phyloP scores from a whole-genome alignment of 75 land plant genomes.

The Chamaecyparis obtusa region DNA sequence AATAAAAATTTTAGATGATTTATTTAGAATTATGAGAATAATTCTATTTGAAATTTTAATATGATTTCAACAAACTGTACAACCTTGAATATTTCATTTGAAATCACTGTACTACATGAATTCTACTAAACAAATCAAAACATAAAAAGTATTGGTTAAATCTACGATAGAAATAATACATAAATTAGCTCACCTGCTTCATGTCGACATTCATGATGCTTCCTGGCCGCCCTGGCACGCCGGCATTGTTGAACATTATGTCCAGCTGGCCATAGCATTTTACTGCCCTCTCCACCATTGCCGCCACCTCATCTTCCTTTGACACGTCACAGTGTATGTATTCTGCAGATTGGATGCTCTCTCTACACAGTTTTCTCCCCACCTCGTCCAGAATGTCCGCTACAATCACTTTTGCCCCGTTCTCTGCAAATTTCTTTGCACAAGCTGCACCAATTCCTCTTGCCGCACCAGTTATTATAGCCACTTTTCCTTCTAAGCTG shows the following conservation, averaged over 20 bases:
- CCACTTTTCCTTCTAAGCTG: slow-evolving; percentile 13
- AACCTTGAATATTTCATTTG: too few species aligned
- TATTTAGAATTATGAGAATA: too few species aligned
- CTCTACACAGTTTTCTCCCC: not conserved
- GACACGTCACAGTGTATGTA: slow-evolving; percentile 28
- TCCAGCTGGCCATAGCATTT: slow-evolving; percentile 13
- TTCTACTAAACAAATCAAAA: too few species aligned
- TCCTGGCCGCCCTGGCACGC: slow-evolving; percentile 6
- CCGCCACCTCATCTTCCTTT: slow-evolving; percentile 14
- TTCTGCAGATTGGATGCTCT: not conserved
- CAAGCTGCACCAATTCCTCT: slow-evolving; percentile 14
- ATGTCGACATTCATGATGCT: not conserved
- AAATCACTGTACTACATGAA: too few species aligned
- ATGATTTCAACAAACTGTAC: too few species aligned
- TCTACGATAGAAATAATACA: too few species aligned
- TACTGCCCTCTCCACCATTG: slow-evolving; percentile 17
- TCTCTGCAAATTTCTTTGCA: slow-evolving; percentile 17
- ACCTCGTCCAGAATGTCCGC: slow-evolving; percentile 24
- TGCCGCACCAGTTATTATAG: slow-evolving; percentile 19
- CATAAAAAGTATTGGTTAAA: too few species aligned
- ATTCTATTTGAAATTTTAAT: too few species aligned
- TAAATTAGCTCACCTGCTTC: not conserved
- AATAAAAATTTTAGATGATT: too few species aligned
- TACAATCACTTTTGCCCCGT: slow-evolving; percentile 26
- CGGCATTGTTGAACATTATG: slow-evolving; percentile 32